phyloP scores from a whole-genome alignment of 2,329 filamentous ascomycete species.

The Verticillium dahliae region DNA sequence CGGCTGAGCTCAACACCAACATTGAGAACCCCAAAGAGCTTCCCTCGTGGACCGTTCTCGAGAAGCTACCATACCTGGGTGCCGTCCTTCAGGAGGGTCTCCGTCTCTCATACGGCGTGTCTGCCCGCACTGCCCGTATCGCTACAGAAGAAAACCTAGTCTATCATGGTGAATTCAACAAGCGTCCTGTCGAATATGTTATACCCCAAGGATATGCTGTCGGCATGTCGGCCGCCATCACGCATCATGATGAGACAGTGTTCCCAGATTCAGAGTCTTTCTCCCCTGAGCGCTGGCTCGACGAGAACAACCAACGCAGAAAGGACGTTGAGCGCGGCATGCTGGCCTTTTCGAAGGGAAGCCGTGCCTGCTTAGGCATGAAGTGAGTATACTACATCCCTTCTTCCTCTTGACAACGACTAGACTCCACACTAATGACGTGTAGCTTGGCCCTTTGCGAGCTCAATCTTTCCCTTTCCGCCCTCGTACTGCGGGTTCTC shows the following conservation, averaged over 20 bases:
- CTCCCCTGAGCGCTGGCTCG: conserved; percentile 32
- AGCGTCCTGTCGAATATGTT: conserved; percentile 17
- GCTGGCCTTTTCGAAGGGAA: conserved; percentile 33
- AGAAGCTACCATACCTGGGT: conserved; percentile 27
- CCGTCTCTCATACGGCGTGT: conserved; percentile 23
- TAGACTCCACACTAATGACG: conserved; percentile 1
- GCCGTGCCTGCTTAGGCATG: conserved; percentile 33
- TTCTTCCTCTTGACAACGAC: background rate
- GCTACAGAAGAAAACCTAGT: conserved; percentile 21
- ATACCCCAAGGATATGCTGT: conserved; percentile 29
- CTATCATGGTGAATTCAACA: conserved; percentile 18
- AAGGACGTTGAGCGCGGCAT: conserved; percentile 28
- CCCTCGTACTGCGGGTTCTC: conserved; percentile 15
- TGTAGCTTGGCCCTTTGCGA: conserved; percentile 17
- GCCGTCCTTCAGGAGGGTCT: conserved; percentile 30
- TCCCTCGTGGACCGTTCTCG: conserved; percentile 20
- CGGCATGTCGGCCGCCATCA: conserved; percentile 27
- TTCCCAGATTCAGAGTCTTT: conserved; percentile 30
- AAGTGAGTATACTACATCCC: conserved; percentile 15
- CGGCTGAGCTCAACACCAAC: conserved; percentile 17
- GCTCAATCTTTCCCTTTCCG: conserved; percentile 14
- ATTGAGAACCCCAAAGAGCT: background rate
- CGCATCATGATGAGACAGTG: conserved; percentile 29
- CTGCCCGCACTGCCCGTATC: conserved; percentile 18
- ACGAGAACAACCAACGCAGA: conserved; percentile 18